These are phyloP conservation scores for Simplicillium sp. DNA, from an alignment of 2,329 filamentous ascomycete species.

Conservation along the genomic window DNA sequence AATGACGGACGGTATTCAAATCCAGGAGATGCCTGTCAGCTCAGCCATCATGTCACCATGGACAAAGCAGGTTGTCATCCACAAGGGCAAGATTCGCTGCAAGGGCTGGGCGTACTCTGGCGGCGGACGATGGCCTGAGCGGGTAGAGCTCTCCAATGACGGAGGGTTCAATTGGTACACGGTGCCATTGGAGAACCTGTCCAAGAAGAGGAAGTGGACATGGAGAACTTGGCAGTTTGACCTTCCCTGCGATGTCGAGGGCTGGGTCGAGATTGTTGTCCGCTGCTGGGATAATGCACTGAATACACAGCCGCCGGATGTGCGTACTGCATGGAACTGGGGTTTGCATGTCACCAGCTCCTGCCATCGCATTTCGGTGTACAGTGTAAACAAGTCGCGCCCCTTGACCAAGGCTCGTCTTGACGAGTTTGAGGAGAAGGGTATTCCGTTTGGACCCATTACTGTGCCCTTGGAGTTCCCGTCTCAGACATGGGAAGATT, in stretches of 20 bases:
- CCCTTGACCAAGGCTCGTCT: slow-evolving; percentile 38
- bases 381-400: slow-evolving; percentile 48
- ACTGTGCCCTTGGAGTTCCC: slow-evolving; percentile 43
- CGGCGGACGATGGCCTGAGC: slow-evolving; percentile 48
- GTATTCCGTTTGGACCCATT: slow-evolving; percentile 38
- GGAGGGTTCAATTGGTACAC: slow-evolving; percentile 57
- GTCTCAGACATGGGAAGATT: slow-evolving; percentile 38
- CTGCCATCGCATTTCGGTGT: slow-evolving; percentile 51
- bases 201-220: slow-evolving; percentile 50
- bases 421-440: slow-evolving; percentile 37
- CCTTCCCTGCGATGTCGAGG: slow-evolving; percentile 51
- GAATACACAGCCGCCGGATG: slow-evolving; percentile 48
- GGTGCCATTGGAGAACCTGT: slow-evolving; percentile 49
- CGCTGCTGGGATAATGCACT: slow-evolving; percentile 53
- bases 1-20: slow-evolving; percentile 52
- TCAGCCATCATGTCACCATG: slow-evolving; percentile 56
- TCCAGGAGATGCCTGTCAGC: slow-evolving; percentile 64
- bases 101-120: slow-evolving; percentile 51
- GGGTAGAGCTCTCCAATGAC: slow-evolving; percentile 54
- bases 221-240: slow-evolving; percentile 58
- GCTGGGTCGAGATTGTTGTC: slow-evolving; percentile 49
- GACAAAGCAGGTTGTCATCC: slow-evolving; percentile 50
- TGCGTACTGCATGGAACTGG: slow-evolving; percentile 54
- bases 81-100: slow-evolving; percentile 47
- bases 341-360: slow-evolving; percentile 55